Evolutionary conservation across 768 basidiomycete genomes (phyloP), one percentile per base, ranked within the genome.

Genomic region (Boletus coccyginus): DNA sequence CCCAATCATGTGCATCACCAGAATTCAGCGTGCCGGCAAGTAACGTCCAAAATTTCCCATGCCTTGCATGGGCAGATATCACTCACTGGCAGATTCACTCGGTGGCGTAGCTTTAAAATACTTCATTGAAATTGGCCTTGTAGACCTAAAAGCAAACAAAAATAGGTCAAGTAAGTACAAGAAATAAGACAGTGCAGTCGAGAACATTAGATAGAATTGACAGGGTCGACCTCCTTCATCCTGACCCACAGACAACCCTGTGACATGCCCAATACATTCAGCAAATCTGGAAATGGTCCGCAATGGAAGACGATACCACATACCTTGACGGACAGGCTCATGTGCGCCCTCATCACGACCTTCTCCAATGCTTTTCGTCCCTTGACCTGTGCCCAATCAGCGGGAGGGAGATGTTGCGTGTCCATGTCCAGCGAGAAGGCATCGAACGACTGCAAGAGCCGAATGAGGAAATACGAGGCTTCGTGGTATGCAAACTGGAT

Each of bases 401-500:
- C 55, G 0, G 74, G 74, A 5, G 71, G 71, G 1, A 70, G 59
- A 0, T 63, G 70, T 27, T 77, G 77, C 9, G 70, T 72, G 0
- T 74, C 72, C 45, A 65, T 57, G 27, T 27, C 35, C 35, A 83
- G 65, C 27, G 64, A 60, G 59, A 84, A 68, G 2, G 55, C 61
- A 31, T 76, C 75, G 58, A 83, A 79, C 38, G 74, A 67, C 62
- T 85, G 83, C 32, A 82, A 63, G 0, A 84, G 68, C 5, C 81
- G 77, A 49, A 82, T 68, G 49, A 84, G 73, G 70, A 82, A 78
- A 69, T 80, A 81, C 10, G 81, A 80, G 10, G 77, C 72, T 65
- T 81, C 78, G 62, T 82, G 78, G 65, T 82, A 82, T n/a, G 81
- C 80, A 64, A 82, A 81, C 75, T 82, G 45, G 2, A 11, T 14